phyloP scores from a whole-genome alignment of 148 eudicot genomes.

The Rhododendron henanense region DNA sequence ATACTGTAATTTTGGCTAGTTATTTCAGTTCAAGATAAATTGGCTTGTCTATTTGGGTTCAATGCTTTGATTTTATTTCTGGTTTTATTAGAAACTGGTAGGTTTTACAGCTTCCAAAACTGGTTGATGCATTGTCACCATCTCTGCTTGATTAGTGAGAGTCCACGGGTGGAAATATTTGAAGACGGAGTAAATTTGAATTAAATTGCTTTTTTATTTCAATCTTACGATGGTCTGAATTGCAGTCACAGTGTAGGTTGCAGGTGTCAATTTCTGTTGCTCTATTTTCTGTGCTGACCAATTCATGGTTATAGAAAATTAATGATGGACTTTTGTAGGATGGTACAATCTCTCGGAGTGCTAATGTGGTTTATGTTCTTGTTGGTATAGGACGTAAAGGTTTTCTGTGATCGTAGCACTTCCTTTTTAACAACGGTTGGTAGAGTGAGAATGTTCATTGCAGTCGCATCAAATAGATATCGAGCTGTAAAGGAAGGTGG shows the following conservation, averaged over 20 bases:
- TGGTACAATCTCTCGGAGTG: not conserved
- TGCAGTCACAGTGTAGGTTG: not conserved
- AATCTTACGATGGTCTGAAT: not conserved
- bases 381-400: constrained; percentile 9
- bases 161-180: not conserved
- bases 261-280: not conserved
- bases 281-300: not conserved
- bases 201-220: not conserved
- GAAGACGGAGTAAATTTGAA: not conserved
- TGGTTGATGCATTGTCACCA: not conserved
- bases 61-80: not conserved
- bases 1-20: not conserved
- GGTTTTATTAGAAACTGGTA: not conserved
- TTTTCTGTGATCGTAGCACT: not conserved
- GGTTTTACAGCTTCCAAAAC: not conserved
- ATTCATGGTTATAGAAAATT: not conserved
- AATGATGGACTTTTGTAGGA: not conserved
- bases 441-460: constrained; percentile 60
- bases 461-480: constrained; percentile 28
- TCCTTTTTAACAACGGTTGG: constrained; percentile 10
- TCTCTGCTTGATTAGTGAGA: not conserved
- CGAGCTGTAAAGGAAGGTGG: constrained; percentile 31
- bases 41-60: not conserved
- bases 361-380: constrained; percentile 1
- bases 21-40: not conserved